These are phyloP conservation scores for Copromyces sp. DNA, from an alignment of 495 filamentous ascomycete species.

Conservation along the genomic window DNA sequence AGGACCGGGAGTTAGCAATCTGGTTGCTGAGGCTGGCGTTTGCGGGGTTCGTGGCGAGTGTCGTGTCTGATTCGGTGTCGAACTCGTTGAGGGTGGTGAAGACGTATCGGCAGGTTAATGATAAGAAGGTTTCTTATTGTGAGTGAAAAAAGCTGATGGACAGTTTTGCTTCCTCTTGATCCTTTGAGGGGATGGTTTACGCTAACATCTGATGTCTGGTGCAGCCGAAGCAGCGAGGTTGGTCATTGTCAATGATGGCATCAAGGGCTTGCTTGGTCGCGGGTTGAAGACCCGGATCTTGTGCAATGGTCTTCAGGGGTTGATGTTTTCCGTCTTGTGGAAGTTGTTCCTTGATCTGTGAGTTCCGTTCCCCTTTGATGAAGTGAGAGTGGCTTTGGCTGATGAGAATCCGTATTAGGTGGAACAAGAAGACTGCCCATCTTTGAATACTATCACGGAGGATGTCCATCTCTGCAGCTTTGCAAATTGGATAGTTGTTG, in stretches of 20 bases:
- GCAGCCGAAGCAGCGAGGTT: constrained; percentile 20
- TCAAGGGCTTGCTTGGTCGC: constrained; percentile 20
- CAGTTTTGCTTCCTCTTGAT: too few relatives aligned
- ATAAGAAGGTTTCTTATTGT: constrained; percentile 23
- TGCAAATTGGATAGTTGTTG: background rate
- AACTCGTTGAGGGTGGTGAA: constrained; percentile 26
- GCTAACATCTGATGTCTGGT: background rate
- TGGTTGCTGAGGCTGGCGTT: constrained; percentile 25
- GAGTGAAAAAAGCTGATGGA: background rate
- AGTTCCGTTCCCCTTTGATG: background rate
- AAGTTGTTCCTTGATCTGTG: constrained; percentile 27
- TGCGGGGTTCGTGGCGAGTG: constrained; percentile 23
- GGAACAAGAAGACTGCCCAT: background rate
- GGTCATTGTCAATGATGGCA: constrained; percentile 20
- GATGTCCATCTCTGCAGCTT: background rate
- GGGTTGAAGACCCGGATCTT: constrained; percentile 25
- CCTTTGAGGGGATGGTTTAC: background rate
- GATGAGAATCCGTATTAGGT: background rate
- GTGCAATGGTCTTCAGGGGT: constrained; percentile 26
- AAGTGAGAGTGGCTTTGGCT: background rate
- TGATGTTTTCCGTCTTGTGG: constrained; percentile 26
- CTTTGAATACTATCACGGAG: background rate
- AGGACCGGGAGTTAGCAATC: constrained; percentile 10
- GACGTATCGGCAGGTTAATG: constrained; percentile 27
- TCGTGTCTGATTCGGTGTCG: constrained; percentile 23